Conservation (phyloP, 345 rosid species). For the Lepidium aucheri region DNA sequence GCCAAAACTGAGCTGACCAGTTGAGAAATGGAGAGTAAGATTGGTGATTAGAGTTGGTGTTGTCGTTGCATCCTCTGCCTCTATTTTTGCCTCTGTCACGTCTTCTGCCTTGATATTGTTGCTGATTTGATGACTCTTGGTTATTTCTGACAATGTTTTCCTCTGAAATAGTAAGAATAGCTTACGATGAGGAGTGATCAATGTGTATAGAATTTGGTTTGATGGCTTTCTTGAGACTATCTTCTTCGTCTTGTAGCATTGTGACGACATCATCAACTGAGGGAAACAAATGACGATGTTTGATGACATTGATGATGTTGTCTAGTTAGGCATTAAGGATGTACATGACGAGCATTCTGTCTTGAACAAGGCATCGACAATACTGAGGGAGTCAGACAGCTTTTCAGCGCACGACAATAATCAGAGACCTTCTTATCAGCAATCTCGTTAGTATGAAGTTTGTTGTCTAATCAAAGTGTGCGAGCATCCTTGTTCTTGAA, state of each 20-base stretch:
- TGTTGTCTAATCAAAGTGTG: too few relatives aligned
- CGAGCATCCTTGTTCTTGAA: too few relatives aligned
- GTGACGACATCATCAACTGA: not conserved
- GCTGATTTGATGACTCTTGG: not conserved
- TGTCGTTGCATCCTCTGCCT: too few relatives aligned
- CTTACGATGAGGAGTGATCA: not conserved
- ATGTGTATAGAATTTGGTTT: not conserved
- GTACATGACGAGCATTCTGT: too few relatives aligned
- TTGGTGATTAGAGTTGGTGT: not conserved
- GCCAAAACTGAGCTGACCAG: not conserved
- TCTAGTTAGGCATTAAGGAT: too few relatives aligned
- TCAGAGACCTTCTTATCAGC: too few relatives aligned
- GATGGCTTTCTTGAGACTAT: not conserved
- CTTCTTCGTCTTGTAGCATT: not conserved
- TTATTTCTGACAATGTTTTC: not conserved
- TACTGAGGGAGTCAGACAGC: too few relatives aligned
- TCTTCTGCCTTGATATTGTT: too few relatives aligned
- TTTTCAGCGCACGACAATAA: too few relatives aligned
- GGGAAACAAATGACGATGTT: not conserved
- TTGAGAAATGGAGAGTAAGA: not conserved
- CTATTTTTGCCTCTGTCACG: too few relatives aligned
- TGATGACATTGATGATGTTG: not conserved
- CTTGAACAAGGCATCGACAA: too few relatives aligned
- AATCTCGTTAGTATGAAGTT: too few relatives aligned
- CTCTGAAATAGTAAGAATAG: not conserved